phyloP scores from a whole-genome alignment of 164 flowering plant genomes.

The Malania oleifera region DNA sequence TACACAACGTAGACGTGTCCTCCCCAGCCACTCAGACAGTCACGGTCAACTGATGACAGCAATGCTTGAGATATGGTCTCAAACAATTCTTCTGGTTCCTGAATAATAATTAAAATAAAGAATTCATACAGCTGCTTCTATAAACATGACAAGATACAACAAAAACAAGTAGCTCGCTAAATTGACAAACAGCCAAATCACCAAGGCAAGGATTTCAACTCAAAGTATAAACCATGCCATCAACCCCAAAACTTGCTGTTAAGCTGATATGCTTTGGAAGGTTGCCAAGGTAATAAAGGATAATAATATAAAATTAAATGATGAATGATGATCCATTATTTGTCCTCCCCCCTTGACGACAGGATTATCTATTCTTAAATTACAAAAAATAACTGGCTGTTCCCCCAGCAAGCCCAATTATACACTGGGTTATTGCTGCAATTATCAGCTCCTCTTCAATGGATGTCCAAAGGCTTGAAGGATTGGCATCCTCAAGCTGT shows the following conservation, averaged over 20 bases:
- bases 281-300: too few relatives aligned
- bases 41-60: slow-evolving; percentile 81
- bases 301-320: too few relatives aligned
- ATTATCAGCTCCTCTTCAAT: too few relatives aligned
- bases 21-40: slow-evolving; percentile 98
- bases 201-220: neutral
- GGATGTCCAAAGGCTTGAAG: too few relatives aligned
- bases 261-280: too few relatives aligned
- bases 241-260: neutral
- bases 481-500: too few relatives aligned
- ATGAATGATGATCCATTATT: too few relatives aligned
- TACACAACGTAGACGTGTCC: slow-evolving; percentile 91
- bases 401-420: too few relatives aligned
- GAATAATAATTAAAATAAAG: slow-evolving; percentile 16
- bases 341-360: too few relatives aligned
- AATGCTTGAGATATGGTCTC: slow-evolving; percentile 91
- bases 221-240: neutral
- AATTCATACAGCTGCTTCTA: neutral
- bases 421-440: too few relatives aligned
- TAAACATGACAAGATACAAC: neutral
- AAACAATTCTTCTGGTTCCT: slow-evolving; percentile 89
- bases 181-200: neutral
- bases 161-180: neutral
- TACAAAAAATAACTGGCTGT: too few relatives aligned
- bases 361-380: too few relatives aligned